These are phyloP conservation scores for Talaromyces sp. DNA, from an alignment of 2,329 filamentous ascomycete species.

Conservation along the genomic window DNA sequence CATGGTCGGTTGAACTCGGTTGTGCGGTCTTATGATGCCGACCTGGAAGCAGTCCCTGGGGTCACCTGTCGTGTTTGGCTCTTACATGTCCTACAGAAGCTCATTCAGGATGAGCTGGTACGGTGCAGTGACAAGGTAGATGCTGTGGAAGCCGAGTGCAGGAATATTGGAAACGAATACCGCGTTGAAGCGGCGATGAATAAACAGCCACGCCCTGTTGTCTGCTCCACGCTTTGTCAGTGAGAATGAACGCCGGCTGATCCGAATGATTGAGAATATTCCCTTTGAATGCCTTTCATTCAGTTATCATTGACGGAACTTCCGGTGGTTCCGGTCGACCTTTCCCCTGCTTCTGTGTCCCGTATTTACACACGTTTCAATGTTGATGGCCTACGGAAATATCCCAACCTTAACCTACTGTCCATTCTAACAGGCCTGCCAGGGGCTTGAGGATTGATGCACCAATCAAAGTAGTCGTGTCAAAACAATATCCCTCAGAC, in stretches of 20 bases:
- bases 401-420: too few species aligned
- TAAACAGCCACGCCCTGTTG: neutral
- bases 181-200: neutral
- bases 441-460: too few species aligned
- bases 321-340: too few species aligned
- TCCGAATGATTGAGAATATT: neutral
- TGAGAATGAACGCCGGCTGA: neutral
- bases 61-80: neutral
- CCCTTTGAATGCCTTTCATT: too few species aligned
- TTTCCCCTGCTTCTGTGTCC: too few species aligned
- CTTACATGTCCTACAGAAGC: neutral
- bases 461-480: too few species aligned
- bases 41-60: neutral
- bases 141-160: neutral
- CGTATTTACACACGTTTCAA: too few species aligned
- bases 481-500: too few species aligned
- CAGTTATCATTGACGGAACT: too few species aligned
- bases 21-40: neutral
- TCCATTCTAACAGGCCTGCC: too few species aligned
- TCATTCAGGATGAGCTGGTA: neutral
- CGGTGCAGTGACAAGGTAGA: neutral
- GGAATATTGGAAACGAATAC: neutral
- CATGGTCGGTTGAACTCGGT: neutral
- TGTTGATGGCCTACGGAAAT: too few species aligned
- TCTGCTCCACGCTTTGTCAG: neutral